phyloP scores from a whole-genome alignment of 2,329 filamentous ascomycete genomes.

The Exserohilum rostratum region DNA sequence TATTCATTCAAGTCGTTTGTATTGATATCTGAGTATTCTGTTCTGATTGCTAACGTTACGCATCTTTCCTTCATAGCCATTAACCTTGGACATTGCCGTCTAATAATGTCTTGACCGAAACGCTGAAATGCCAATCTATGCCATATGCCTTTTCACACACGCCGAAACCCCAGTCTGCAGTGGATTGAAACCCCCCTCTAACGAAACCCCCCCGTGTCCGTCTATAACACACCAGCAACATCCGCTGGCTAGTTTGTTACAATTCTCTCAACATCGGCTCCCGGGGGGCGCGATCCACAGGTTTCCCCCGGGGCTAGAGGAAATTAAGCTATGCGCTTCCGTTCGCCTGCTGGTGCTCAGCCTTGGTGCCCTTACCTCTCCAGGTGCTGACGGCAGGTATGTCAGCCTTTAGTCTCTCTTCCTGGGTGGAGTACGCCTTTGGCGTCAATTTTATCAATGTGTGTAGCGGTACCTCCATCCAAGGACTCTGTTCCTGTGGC shows the following conservation, averaged over 20 bases:
- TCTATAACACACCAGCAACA: slow-evolving; percentile 1
- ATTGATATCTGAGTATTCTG: too few species aligned
- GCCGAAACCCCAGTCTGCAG: slow-evolving; percentile 4
- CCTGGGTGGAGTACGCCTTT: slow-evolving; percentile 89
- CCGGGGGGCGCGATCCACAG: slow-evolving; percentile 8
- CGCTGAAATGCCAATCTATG: slow-evolving; percentile 15
- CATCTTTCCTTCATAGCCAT: background rate
- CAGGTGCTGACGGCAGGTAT: slow-evolving; percentile 97
- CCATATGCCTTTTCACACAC: slow-evolving; percentile 6
- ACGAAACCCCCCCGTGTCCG: background rate
- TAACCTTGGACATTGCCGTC: slow-evolving; percentile 7
- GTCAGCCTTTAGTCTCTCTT: slow-evolving; percentile 84
- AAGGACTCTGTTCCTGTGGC: slow-evolving; percentile 87
- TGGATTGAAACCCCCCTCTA: background rate
- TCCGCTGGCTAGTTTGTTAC: slow-evolving; percentile 4
- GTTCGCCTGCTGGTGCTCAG: slow-evolving; percentile 72
- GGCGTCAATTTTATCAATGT: slow-evolving; percentile 96
- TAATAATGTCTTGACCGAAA: slow-evolving; percentile 15
- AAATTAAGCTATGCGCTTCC: slow-evolving; percentile 30
- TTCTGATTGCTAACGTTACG: background rate
- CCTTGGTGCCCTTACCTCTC: slow-evolving; percentile 90
- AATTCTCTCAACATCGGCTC: slow-evolving; percentile 8
- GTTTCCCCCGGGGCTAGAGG: slow-evolving; percentile 18
- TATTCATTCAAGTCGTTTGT: too few species aligned
- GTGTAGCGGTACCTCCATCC: slow-evolving; percentile 98